Base-by-base conservation (phyloP, 2,329 filamentous ascomycete species). In the Clarireedia paspali region DNA sequence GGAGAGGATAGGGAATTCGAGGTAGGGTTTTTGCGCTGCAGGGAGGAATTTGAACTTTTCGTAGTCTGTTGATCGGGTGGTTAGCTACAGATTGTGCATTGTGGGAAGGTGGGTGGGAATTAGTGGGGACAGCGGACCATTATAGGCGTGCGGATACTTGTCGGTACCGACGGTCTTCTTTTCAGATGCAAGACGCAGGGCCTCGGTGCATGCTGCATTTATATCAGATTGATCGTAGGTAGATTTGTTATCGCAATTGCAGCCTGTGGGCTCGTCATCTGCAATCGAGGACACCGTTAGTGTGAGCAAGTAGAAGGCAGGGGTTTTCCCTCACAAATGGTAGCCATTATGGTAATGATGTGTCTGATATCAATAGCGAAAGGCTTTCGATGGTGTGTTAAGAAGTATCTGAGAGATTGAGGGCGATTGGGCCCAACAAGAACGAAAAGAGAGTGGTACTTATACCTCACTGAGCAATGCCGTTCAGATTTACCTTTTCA, bases 111-210 rank as follows among this genome's bases (percentile, higher is more conserved):
- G 24, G 14, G 6, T 27, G 20, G 44, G 45, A 6, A 30, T 30
- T 27, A 27, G 26, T 17, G 10, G 27, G 34, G 15, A 14, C n/a
- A 39, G n/a, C 36, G 15, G 7, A 62, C 58, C 67, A 49, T 70
- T 67, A 56, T 70, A 70, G 12, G 56, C 63, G 55, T 70, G 68
- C 2, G 68, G 68, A 48, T 69, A 70, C 46, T 62, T 64, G 57
- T 67, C 66, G 26, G 53, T 48, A 15, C 67, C 66, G 39, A 63
- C 36, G 4, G 60, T 66, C 45, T 60, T 58, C 23, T 57, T 58
- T 49, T 65, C 46, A 20, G 65, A 66, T 15, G 65, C 65, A 0
- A 68, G 60, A 23, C 50, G 9, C 4, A 66, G 58, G 9, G 63
- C 67, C 54, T 66, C 57, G 12, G 61, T 57, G 38, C 63, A 66